Evolutionary conservation across 306 rosid species (phyloP).

Genomic region (Rubus idaeus): DNA sequence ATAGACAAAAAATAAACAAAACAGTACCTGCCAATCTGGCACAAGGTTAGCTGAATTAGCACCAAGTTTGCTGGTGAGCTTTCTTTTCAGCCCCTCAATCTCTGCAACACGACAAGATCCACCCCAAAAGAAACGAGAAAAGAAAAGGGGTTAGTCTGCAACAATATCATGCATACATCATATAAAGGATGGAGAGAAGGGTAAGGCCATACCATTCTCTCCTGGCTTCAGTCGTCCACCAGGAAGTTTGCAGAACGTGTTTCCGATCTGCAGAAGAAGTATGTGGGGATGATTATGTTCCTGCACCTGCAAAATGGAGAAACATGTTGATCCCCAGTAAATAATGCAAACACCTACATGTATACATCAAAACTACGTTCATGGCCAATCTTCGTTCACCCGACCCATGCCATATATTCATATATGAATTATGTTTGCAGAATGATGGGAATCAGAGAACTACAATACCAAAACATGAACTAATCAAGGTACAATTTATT

Average conservation of each 20-base stretch:
- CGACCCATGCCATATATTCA: neutral
- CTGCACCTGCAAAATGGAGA: slow-evolving; percentile 69
- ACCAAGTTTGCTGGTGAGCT: slow-evolving; percentile 97
- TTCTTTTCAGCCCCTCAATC: slow-evolving; percentile 91
- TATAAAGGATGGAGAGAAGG: neutral
- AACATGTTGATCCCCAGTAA: slow-evolving; percentile 16
- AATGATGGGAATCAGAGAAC: neutral
- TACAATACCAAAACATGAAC: neutral
- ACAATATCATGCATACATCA: neutral
- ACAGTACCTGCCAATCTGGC: slow-evolving; percentile 90
- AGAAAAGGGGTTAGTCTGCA: neutral
- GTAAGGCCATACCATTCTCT: slow-evolving; percentile 70
- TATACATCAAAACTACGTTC: slow-evolving; percentile 1
- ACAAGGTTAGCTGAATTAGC: slow-evolving; percentile 77
- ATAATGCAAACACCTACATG: neutral
- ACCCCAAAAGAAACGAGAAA: slow-evolving; percentile 10
- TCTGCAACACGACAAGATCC: slow-evolving; percentile 41
- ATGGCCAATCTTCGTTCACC: neutral
- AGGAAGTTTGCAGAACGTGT: slow-evolving; percentile 97
- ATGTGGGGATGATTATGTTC: slow-evolving; percentile 99
- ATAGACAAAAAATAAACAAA: neutral
- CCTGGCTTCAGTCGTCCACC: slow-evolving; percentile 99
- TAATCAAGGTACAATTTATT: too few species aligned
- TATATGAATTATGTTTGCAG: neutral
- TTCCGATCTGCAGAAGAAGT: slow-evolving; percentile 95